phyloP scores from a whole-genome alignment of 768 basidiomycete species.

The Pleurotus platypus region DNA sequence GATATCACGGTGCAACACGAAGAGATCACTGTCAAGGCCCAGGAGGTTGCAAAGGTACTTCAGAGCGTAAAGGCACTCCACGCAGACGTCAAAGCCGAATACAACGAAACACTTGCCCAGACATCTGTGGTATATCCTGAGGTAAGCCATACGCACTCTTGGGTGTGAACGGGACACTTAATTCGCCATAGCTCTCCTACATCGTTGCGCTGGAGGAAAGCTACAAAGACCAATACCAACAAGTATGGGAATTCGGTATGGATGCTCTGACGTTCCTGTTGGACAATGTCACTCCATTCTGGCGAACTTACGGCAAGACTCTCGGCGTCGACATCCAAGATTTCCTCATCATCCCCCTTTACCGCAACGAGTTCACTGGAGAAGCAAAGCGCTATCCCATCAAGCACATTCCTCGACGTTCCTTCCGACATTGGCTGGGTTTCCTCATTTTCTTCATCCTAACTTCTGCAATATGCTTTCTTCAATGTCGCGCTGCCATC shows the following conservation, averaged over 20 bases:
- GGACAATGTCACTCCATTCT: constrained; percentile 75
- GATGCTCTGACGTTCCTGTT: constrained; percentile 72
- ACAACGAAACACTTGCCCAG: constrained; percentile 60
- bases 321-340: constrained; percentile 78
- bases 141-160: constrained; percentile 32
- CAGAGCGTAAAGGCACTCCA: constrained; percentile 54
- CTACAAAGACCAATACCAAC: constrained; percentile 77
- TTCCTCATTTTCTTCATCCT: constrained; percentile 48
- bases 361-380: constrained; percentile 82
- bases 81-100: constrained; percentile 54
- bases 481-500: constrained; percentile 58
- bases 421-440: constrained; percentile 65
- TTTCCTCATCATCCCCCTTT: constrained; percentile 78
- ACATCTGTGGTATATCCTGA: constrained; percentile 80
- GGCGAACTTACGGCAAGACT: constrained; percentile 79
- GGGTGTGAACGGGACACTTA: not conserved
- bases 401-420: constrained; percentile 53
- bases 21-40: constrained; percentile 41
- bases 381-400: constrained; percentile 68
- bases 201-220: constrained; percentile 73
- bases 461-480: constrained; percentile 43
- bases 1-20: constrained; percentile 44
- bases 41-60: constrained; percentile 46
- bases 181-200: constrained; percentile 51
- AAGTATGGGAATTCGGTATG: constrained; percentile 80